phyloP scores from a whole-genome alignment of 192 early-diverging fungal genomes.

The Coemansia sp. region DNA sequence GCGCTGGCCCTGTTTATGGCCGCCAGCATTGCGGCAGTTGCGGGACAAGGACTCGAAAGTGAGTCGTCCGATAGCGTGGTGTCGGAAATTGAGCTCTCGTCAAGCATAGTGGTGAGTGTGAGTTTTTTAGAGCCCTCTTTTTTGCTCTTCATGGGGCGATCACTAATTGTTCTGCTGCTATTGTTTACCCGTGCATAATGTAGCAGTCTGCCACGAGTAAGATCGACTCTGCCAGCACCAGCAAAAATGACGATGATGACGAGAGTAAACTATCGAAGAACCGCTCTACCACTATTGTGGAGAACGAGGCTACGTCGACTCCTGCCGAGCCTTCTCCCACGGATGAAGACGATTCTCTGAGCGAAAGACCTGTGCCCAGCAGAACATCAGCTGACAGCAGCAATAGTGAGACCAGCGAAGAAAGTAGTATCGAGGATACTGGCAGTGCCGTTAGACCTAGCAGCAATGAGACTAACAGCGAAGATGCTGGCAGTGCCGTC shows the following conservation, averaged over 20 bases:
- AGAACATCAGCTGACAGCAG: neutral
- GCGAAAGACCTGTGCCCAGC: neutral
- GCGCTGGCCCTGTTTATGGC: slow-evolving; percentile 39
- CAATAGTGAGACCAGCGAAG: neutral
- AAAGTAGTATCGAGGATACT: neutral
- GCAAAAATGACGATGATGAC: neutral
- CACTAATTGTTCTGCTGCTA: neutral
- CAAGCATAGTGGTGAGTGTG: neutral
- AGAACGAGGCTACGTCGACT: neutral
- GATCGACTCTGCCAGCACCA: neutral
- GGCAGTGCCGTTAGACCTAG: neutral
- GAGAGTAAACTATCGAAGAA: neutral
- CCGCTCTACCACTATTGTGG: neutral
- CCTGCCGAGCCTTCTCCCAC: neutral
- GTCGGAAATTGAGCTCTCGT: neutral
- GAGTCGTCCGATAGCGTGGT: neutral
- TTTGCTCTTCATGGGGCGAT: neutral
- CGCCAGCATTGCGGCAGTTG: slow-evolving; percentile 17
- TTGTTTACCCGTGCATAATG: neutral
- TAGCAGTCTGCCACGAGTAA: neutral
- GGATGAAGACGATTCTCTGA: neutral
- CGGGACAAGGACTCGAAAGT: neutral
- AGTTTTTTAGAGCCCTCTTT: neutral
- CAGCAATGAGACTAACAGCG: neutral
- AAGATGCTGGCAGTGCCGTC: neutral